Conservation (phyloP, 2,329 filamentous ascomycete species). For the Paecilomyces dactylethromorphus region DNA sequence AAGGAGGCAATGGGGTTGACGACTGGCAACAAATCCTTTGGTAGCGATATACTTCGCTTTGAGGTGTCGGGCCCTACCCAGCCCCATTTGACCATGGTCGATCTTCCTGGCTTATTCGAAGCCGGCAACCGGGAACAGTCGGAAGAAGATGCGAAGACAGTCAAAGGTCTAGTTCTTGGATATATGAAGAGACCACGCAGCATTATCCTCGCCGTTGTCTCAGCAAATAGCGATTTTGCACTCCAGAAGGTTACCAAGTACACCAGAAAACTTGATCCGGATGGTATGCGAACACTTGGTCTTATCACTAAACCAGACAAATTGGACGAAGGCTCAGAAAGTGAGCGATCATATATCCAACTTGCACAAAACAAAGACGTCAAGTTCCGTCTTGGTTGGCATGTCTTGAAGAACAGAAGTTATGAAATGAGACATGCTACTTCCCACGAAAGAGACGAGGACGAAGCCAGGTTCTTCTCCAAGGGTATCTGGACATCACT, state of each 20-base stretch:
- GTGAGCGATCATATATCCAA: constrained; percentile 14
- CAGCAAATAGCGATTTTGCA: constrained; percentile 45
- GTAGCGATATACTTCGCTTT: no score
- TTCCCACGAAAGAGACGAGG: not conserved
- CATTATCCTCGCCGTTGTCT: constrained; percentile 53
- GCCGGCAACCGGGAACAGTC: no score
- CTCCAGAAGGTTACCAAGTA: constrained; percentile 46
- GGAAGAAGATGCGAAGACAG: constrained; percentile 9
- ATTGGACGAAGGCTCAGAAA: constrained; percentile 14
- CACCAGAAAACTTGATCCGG: no score
- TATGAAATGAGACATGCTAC: constrained; percentile 7
- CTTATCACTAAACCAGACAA: no score
- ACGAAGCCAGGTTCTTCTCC: no score
- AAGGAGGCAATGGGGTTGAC: constrained; percentile 46
- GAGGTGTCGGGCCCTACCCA: no score
- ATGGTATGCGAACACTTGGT: no score
- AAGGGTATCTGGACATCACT: no score
- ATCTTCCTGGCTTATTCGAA: no score
- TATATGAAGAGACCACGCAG: constrained; percentile 56
- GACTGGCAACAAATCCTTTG: constrained; percentile 4
- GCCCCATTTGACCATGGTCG: no score
- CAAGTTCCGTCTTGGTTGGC: constrained; percentile 20
- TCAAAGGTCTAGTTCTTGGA: constrained; percentile 17
- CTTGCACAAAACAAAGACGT: constrained; percentile 19
- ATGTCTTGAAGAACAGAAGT: constrained; percentile 18